Evolutionary conservation across 805 yeast genomes (phyloP).

Genomic region (Cyberlindnera euphorbiae): DNA sequence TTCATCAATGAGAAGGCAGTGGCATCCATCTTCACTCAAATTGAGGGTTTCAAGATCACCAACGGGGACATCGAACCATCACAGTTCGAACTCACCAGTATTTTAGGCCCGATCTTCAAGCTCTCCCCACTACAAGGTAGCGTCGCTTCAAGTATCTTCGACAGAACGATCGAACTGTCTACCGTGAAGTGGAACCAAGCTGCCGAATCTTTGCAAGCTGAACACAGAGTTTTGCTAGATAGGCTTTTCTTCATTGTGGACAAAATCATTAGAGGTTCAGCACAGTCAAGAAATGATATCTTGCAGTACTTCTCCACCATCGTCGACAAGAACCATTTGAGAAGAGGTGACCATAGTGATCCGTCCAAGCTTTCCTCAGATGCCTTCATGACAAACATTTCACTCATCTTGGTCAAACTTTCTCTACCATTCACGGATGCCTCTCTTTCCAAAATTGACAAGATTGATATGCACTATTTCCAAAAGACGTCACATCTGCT

Average conservation of each 20-base stretch:
- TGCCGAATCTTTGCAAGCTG: slow-evolving; percentile 58
- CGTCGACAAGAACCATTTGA: slow-evolving; percentile 77
- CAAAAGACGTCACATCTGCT: slow-evolving; percentile 42
- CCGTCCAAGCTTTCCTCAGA: slow-evolving; percentile 63
- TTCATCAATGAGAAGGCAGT: slow-evolving; percentile 57
- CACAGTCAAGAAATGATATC: slow-evolving; percentile 56
- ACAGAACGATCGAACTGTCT: slow-evolving; percentile 27
- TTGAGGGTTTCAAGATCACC: slow-evolving; percentile 48
- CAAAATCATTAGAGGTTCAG: slow-evolving; percentile 69
- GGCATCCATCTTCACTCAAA: slow-evolving; percentile 53
- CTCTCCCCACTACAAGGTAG: slow-evolving; percentile 65
- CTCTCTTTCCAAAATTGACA: slow-evolving; percentile 61
- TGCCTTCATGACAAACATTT: slow-evolving; percentile 76
- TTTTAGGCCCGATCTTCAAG: slow-evolving; percentile 73
- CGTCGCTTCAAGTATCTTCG: slow-evolving; percentile 45
- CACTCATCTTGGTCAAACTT: slow-evolving; percentile 60
- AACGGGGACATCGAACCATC: slow-evolving; percentile 39
- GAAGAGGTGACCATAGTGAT: slow-evolving; percentile 82
- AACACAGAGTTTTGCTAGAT: slow-evolving; percentile 53
- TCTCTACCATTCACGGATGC: slow-evolving; percentile 82
- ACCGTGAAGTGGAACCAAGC: slow-evolving; percentile 43
- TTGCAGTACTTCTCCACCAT: slow-evolving; percentile 67
- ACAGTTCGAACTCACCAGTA: slow-evolving; percentile 53
- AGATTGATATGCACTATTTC: slow-evolving; percentile 71
- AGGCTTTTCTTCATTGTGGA: slow-evolving; percentile 67